Conservation (phyloP, 495 filamentous ascomycete species). For the Neurospora tetraspora region DNA sequence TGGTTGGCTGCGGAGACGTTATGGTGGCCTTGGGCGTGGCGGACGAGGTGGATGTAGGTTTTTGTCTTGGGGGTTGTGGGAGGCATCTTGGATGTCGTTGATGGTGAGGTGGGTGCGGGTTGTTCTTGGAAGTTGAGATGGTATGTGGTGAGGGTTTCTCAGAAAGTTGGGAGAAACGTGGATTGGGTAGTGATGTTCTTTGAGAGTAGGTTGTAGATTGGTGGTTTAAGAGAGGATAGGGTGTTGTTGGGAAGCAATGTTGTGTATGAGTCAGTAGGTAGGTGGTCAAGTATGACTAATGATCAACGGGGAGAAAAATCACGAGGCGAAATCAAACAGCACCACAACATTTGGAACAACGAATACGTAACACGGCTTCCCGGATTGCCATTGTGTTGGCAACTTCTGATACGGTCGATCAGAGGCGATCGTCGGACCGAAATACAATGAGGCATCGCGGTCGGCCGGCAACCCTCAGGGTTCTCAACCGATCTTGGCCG, state of each 20-base stretch:
- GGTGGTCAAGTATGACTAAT: neutral
- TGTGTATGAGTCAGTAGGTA: neutral
- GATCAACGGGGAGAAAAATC: neutral
- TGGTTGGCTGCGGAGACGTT: constrained; percentile 70
- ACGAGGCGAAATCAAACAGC: neutral
- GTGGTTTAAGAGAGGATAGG: neutral
- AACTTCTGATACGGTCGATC: neutral
- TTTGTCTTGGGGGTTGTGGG: no score
- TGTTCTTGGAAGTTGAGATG: neutral
- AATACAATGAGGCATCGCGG: neutral
- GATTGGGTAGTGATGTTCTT: neutral
- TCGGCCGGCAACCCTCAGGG: neutral
- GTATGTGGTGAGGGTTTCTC: neutral
- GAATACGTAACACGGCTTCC: neutral
- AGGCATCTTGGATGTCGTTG: no score
- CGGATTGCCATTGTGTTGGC: neutral
- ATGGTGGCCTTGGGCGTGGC: constrained; percentile 60
- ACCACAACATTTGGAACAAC: neutral
- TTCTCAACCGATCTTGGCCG: neutral
- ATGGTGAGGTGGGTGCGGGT: neutral
- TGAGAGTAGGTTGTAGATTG: neutral
- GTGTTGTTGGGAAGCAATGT: neutral
- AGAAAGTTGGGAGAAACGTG: neutral
- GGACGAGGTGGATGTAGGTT: constrained; percentile 44
- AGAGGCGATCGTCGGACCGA: neutral